Evolutionary conservation across 768 basidiomycete species (phyloP).

Genomic region (Tremella mesenterica): DNA sequence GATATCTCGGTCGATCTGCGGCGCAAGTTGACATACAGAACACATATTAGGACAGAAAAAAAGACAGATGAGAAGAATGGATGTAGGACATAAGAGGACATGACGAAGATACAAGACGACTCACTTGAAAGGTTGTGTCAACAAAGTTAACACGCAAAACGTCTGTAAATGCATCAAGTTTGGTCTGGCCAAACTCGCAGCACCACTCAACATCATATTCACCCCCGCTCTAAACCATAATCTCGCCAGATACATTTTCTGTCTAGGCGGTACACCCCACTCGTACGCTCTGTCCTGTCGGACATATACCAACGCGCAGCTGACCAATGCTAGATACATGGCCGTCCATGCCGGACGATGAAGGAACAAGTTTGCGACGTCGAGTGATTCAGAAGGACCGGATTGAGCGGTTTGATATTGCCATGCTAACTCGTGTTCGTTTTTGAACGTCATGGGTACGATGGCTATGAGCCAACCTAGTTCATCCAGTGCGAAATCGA

Average conservation of each 20-base stretch:
- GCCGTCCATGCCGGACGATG: background rate
- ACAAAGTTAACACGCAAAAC: background rate
- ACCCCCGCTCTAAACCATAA: background rate
- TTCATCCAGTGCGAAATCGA: background rate
- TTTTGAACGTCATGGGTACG: background rate
- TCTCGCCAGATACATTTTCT: background rate
- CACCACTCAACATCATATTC: background rate
- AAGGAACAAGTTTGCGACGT: background rate
- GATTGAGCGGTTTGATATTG: background rate
- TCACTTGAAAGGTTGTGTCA: background rate
- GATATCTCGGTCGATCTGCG: too few relatives aligned
- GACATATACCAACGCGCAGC: background rate
- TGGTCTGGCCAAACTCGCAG: background rate
- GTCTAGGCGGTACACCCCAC: background rate
- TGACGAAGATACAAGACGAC: background rate
- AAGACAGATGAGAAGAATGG: too few relatives aligned
- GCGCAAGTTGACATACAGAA: too few relatives aligned
- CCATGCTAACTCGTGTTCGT: background rate
- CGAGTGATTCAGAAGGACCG: background rate
- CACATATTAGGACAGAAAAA: too few relatives aligned
- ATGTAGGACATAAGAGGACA: background rate
- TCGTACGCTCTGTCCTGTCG: background rate
- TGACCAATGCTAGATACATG: background rate
- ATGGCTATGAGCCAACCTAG: slow-evolving; percentile 1
- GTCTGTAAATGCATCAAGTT: background rate